These are phyloP conservation scores for Diaporthe longicolla DNA, from an alignment of 2,329 filamentous ascomycete genomes.

Conservation along the genomic window DNA sequence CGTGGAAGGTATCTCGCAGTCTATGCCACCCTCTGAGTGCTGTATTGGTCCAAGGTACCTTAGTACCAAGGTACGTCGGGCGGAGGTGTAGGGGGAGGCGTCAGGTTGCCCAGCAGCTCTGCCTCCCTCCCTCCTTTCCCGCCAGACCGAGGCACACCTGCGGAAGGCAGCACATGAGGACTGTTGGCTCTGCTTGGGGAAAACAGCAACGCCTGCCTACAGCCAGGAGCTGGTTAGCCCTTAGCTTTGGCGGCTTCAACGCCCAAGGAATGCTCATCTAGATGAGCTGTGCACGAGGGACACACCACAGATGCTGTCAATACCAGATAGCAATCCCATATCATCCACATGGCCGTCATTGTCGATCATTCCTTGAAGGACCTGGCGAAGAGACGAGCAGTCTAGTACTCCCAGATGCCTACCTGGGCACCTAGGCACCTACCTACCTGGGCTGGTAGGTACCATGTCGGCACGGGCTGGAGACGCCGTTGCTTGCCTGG, in stretches of 20 bases:
- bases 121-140: not conserved
- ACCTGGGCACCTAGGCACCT: no score
- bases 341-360: not conserved
- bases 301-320: slow-evolving; percentile 1
- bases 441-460: no score
- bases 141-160: not conserved
- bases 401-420: not conserved
- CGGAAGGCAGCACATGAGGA: not conserved
- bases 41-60: no score
- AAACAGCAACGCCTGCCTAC: not conserved
- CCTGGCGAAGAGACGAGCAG: not conserved
- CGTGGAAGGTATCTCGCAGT: not conserved
- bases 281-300: not conserved
- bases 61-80: not conserved
- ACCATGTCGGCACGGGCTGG: not conserved
- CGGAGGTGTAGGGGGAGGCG: not conserved
- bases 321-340: slow-evolving; percentile 12
- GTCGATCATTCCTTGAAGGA: no score
- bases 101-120: not conserved
- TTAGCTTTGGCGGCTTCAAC: not conserved
- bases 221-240: not conserved
- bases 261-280: not conserved
- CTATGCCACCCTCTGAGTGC: no score
- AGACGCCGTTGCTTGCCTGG: not conserved
- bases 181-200: not conserved